Base-by-base conservation (phyloP, 371 early-diverging fungal genomes). In the Vairimorpha apis region DNA sequence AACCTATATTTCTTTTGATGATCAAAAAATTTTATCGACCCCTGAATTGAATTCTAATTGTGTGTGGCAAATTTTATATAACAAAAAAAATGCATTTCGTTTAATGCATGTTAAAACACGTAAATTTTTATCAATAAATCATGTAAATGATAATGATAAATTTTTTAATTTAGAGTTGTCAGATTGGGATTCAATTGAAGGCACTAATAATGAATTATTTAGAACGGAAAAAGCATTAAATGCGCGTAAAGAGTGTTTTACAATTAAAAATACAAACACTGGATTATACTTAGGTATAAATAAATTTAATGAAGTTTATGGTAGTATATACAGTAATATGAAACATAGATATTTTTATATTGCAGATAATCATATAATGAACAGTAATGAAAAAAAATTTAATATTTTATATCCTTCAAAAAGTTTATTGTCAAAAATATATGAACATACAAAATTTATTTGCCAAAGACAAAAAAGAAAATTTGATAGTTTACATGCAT, bases 181-280 rank as follows among this genome's bases (percentile, higher is more conserved):
- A 27, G 25, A 41, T 5, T 8, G 2, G 43, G 44, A 63, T 4
- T 7, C 4, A 7, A 43, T 63, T 2, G 13, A 23, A 5, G 44
- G 43, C 1, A 30, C 38, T 21, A 37, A 63, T 43, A 63, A 63
- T 63, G 63, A 63, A 33, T n/a, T 63, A 14, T 63, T 63, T 63
- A 63, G 44, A 63, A 7, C 44, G 13, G 18, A 38, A 25, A 43
- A 63, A 7, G 14, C 2, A 18, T 35, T 63, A 25, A 12, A 18
- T 8, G 29, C 63, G 7, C 1, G 63, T 7, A 38, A 3, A 2
- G 8, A 2, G n/a, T 25, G 14, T 2, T 63, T 63, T 25, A 5
- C 38, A 29, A 8, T 63, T 1, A 23, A 18, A 10, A 63, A 63
- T 41, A 43, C 32, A 5, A 63, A 63, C 29, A 43, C 63, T 12